Evolutionary conservation across 768 basidiomycete genomes (phyloP).

Genomic region (Tulasnella sp.): DNA sequence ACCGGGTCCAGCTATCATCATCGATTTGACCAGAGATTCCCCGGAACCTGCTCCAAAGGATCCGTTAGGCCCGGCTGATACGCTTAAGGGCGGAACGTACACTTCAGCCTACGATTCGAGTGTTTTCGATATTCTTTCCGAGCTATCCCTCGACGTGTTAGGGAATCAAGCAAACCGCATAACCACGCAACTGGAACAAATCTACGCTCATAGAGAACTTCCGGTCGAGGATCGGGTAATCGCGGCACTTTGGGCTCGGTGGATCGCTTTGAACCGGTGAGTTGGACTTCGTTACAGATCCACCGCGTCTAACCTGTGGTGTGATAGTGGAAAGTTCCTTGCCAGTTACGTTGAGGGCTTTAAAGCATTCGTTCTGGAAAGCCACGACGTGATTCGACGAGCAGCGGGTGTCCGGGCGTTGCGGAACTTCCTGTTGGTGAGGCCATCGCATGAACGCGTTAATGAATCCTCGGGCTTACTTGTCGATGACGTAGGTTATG

Average conservation of each 20-base stretch:
- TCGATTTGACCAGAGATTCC: constrained; percentile 34
- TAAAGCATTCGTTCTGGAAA: constrained; percentile 53
- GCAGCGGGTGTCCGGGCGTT: constrained; percentile 68
- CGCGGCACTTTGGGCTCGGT: constrained; percentile 70
- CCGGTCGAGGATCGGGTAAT: constrained; percentile 75
- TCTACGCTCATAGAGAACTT: constrained; percentile 67
- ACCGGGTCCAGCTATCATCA: background rate
- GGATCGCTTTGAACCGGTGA: constrained; percentile 64
- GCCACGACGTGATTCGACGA: constrained; percentile 62
- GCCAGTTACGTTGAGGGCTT: constrained; percentile 53
- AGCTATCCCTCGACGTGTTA: constrained; percentile 56
- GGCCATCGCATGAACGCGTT: constrained; percentile 28
- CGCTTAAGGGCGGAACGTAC: constrained; percentile 49
- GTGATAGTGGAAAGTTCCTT: constrained; percentile 52
- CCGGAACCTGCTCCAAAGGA: constrained; percentile 46
- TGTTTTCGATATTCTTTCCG: constrained; percentile 61
- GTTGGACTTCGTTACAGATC: constrained; percentile 25
- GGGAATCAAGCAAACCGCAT: constrained; percentile 69
- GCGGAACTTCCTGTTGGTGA: constrained; percentile 58
- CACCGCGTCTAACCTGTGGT: constrained; percentile 11
- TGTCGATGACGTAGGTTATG: background rate
- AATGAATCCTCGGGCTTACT: background rate
- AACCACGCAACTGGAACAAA: constrained; percentile 68
- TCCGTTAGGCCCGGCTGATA: constrained; percentile 52
- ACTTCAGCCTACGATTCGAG: constrained; percentile 59